Base-by-base conservation (phyloP, 2,329 filamentous ascomycete genomes). In the Teratosphaeriaceae sp. region DNA sequence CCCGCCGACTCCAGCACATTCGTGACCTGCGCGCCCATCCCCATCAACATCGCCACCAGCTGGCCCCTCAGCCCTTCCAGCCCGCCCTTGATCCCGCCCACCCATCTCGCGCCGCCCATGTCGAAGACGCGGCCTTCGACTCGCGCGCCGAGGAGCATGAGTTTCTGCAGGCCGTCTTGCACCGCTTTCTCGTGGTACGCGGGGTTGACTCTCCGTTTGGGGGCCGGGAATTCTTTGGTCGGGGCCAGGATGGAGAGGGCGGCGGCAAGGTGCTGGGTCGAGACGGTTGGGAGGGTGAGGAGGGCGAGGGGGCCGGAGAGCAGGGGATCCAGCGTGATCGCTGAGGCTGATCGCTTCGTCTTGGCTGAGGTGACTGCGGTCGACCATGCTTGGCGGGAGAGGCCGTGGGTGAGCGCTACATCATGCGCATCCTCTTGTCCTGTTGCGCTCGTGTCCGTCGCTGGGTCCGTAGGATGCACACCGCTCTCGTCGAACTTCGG, bases 121-220 rank as follows among this genome's bases (percentile, higher is more conserved):
- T 96, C 89, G 57, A 95, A 89, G 23, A 88, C 79, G 64, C 80
- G 83, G 49, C 85, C 85, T 60, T 98, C 92, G 21, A 96, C 78
- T 40, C 92, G 76, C 12, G 89, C 89, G 41, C 88, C 92, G 12
- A 98, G 69, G 24, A 98, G 68, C 63, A 94, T 73, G 50, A 98
- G 68, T 69, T 98, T 98, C 58, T 88, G 80, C 54, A 98, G 64
- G 6, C 85, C 92, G 51, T 71, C 78, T 66, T 96, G 89, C 42
- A 90, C 86, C 1, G 74, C 65, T 0, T 79, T 74, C 43, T 96
- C 90, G 63, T 94, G 77, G 66, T 88, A 95, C 11, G 82, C 81
- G 0, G 90, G 88, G 57, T 77, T 87, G 55, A 79, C 82, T 64
- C 76, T 83, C 47, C 87, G 76, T 40, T 78, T 79, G 1, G 90